These are phyloP conservation scores for Colletotrichum kahawae DNA, from an alignment of 2,329 filamentous ascomycete species.

Conservation along the genomic window DNA sequence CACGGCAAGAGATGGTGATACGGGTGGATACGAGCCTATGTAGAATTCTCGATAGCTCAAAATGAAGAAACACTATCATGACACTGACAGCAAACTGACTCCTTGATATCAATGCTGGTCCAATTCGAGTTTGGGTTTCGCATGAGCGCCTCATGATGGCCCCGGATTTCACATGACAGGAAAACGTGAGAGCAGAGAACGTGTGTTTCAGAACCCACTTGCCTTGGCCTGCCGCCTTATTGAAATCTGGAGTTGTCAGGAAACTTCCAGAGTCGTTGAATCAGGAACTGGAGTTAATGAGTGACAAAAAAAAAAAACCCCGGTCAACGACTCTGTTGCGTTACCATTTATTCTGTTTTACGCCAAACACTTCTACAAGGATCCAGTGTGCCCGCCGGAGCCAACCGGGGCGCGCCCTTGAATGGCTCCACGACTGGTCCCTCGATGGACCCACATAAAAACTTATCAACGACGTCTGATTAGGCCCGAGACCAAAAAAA, in stretches of 20 bases:
- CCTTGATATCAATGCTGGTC: not conserved
- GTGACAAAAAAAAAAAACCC: not conserved
- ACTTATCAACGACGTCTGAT: constrained; percentile 4
- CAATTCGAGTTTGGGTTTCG: not conserved
- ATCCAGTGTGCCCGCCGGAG: not conserved
- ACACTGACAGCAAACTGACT: not conserved
- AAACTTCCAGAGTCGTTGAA: not conserved
- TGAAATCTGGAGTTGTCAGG: not conserved
- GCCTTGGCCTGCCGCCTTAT: not conserved
- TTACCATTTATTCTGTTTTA: not conserved
- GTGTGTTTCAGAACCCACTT: not conserved
- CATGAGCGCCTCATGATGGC: not conserved
- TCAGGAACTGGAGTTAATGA: not conserved
- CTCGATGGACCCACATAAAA: not conserved
- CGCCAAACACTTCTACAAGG: not conserved
- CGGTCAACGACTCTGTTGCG: not conserved
- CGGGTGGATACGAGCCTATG: not conserved
- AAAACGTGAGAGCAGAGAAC: not conserved
- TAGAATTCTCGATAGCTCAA: not conserved
- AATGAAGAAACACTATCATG: not conserved
- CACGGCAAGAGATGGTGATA: not conserved
- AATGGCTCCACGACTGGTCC: not conserved
- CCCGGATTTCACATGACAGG: not conserved
- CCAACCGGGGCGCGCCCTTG: not conserved
- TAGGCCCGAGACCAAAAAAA: constrained; percentile 7